Evolutionary conservation across 805 yeast genomes (phyloP).

Genomic region (Ogataea haglerorum): DNA sequence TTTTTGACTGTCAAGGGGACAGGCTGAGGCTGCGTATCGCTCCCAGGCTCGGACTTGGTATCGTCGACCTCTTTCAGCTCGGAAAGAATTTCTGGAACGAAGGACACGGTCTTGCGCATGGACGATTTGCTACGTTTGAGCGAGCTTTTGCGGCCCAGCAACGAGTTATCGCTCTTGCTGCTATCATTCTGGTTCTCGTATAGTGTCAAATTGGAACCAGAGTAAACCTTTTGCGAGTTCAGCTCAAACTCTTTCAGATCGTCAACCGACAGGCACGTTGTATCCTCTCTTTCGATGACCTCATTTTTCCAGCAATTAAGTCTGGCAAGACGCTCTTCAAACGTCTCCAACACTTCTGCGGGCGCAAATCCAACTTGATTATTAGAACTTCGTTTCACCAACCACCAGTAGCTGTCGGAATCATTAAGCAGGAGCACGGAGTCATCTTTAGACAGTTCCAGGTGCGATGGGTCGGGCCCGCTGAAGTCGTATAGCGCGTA

Average conservation of each 20-base stretch:
- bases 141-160: conserved; percentile 25
- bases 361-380: conserved; percentile 84
- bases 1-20: conserved; percentile 22
- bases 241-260: conserved; percentile 26
- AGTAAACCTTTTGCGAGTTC: conserved; percentile 20
- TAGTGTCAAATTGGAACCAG: conserved; percentile 14
- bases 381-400: conserved; percentile 51
- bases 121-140: conserved; percentile 25
- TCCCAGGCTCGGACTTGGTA: conserved; percentile 37
- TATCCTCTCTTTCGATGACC: conserved; percentile 46
- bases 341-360: conserved; percentile 91
- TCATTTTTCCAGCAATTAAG: conserved; percentile 91
- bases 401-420: conserved; percentile 96
- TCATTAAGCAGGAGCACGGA: conserved; percentile 81
- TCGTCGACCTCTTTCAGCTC: conserved; percentile 33
- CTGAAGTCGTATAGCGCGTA: conserved; percentile 84
- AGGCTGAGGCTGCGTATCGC: conserved; percentile 38
- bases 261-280: conserved; percentile 21
- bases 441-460: conserved; percentile 74
- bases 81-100: conserved; percentile 24
- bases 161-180: conserved; percentile 21
- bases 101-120: conserved; percentile 30
- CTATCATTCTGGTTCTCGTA: conserved; percentile 10
- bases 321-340: conserved; percentile 86
- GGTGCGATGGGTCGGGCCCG: conserved; percentile 93